Evolutionary conservation across 2,329 filamentous ascomycete genomes (phyloP).

Genomic region (Dactylellina leptospora): DNA sequence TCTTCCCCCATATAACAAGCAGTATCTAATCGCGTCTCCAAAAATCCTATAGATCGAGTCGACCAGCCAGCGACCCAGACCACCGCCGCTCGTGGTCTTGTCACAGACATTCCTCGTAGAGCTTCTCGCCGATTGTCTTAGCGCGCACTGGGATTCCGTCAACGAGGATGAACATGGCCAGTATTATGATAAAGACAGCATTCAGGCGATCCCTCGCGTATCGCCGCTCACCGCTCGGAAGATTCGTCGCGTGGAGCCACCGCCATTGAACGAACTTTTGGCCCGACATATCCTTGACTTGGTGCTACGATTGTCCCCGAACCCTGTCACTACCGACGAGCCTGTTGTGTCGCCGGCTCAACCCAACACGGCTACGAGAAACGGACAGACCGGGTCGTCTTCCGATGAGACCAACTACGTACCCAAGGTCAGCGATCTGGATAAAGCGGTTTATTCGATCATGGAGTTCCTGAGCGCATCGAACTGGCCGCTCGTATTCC

Average conservation of each 20-base stretch:
- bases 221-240: conserved; percentile 47
- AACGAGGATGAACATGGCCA: conserved; percentile 66
- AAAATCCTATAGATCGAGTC: conserved; percentile 26
- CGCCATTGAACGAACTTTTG: conserved; percentile 55
- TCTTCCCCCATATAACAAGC: not conserved
- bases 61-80: conserved; percentile 23
- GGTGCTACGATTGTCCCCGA: conserved; percentile 55
- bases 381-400: conserved; percentile 16
- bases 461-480: conserved; percentile 73
- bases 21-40: conserved; percentile 20
- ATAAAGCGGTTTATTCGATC: conserved; percentile 59
- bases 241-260: conserved; percentile 55
- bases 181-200: not conserved
- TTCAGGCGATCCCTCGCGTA: conserved; percentile 38
- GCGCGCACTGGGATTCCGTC: conserved; percentile 69
- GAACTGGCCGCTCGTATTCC: conserved; percentile 68
- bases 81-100: conserved; percentile 63
- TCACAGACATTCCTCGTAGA: conserved; percentile 73
- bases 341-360: conserved; percentile 26
- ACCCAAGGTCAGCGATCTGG: conserved; percentile 55
- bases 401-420: conserved; percentile 53
- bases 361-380: conserved; percentile 24
- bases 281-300: conserved; percentile 57
- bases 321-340: conserved; percentile 49
- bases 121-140: conserved; percentile 72